Base-by-base conservation (phyloP, 208 protist species). In the Leishmania lainsoni region DNA sequence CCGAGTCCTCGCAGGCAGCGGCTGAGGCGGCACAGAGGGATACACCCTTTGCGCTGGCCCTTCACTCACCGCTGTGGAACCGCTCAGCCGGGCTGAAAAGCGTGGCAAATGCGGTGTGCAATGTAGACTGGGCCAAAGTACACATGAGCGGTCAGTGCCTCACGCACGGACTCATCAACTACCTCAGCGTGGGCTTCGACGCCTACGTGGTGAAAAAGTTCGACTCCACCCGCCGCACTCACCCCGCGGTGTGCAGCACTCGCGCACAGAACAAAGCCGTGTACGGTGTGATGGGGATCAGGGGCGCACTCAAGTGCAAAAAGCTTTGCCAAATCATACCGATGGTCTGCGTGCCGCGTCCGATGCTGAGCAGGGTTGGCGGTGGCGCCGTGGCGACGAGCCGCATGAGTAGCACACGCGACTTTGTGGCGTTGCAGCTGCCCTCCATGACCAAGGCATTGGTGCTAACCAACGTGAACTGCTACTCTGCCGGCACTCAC, bases 151-250 rank as follows among this genome's bases (percentile, higher is more conserved):
- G 29, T 61, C 79, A 81, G 45, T 93, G 85, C 58, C 65, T 63
- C 48, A 81, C 74, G 26, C 85, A 88, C 74, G 72, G 71, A 54
- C 83, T 96, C 72, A 96, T 93, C 72, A 97, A 97, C 86, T 97
- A 97, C 85, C 78, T 97, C 66, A 87, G 91, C 58, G 77, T 97
- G 32, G 94, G 94, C 74, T 96, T 88, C 84, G 94, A 97, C 76
- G 92, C 91, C 22, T 95, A 93, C 84, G 90, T 97, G 3, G 54
- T 85, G 58, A 85, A 83, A 0, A 86, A 89, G 70, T 95, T 97
- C 80, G 89, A 91, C 65, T 49, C 72, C 26, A 90, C 88, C 65
- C 88, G 94, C 32, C 85, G 81, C 20, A 80, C 75, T 59, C 76
- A 95, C 78, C 90, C 90, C 16, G 29, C 39, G 32, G 80, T 97